Conservation (phyloP, 495 filamentous ascomycete species). For the Neurospora cerealis region DNA sequence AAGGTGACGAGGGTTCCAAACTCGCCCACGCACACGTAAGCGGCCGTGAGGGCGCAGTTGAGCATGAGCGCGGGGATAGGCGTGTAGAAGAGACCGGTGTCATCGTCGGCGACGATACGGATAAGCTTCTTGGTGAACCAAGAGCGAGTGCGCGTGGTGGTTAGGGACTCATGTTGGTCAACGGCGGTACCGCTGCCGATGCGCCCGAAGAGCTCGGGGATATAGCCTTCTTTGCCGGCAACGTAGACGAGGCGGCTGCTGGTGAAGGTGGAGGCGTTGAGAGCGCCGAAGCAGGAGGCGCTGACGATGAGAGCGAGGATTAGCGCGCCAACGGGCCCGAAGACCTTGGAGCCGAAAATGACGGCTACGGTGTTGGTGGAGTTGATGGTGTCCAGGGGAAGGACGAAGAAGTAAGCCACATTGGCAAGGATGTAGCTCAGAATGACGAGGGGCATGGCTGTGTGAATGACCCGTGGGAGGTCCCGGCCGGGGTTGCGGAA, state of each 20-base stretch:
- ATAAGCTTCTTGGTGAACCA: slow-evolving; percentile 49
- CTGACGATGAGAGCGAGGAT: slow-evolving; percentile 83
- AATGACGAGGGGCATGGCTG: slow-evolving; percentile 92
- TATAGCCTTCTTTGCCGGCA: slow-evolving; percentile 90
- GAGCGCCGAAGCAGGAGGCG: slow-evolving; percentile 79
- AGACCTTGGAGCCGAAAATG: slow-evolving; percentile 83
- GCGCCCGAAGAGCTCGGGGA: slow-evolving; percentile 72
- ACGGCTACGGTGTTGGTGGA: slow-evolving; percentile 88
- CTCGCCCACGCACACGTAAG: slow-evolving; percentile 78
- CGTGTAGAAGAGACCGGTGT: slow-evolving; percentile 64
- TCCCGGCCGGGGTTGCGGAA: slow-evolving; percentile 87
- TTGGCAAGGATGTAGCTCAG: slow-evolving; percentile 84
- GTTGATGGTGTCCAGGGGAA: slow-evolving; percentile 72
- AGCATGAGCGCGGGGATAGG: slow-evolving; percentile 83
- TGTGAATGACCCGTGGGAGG: slow-evolving; percentile 91
- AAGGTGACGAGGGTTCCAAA: slow-evolving; percentile 90
- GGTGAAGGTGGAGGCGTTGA: slow-evolving; percentile 94
- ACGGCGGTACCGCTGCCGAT: slow-evolving; percentile 57
- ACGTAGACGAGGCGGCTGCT: slow-evolving; percentile 85
- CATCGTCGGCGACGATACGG: slow-evolving; percentile 49
- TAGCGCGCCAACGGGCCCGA: slow-evolving; percentile 72
- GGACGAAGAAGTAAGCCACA: slow-evolving; percentile 85
- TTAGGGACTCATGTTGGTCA: slow-evolving; percentile 19
- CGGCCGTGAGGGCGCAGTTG: slow-evolving; percentile 59
- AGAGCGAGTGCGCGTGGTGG: slow-evolving; percentile 45